Evolutionary conservation across 148 eudicot species (phyloP).

Genomic region (Diospyros kaki): DNA sequence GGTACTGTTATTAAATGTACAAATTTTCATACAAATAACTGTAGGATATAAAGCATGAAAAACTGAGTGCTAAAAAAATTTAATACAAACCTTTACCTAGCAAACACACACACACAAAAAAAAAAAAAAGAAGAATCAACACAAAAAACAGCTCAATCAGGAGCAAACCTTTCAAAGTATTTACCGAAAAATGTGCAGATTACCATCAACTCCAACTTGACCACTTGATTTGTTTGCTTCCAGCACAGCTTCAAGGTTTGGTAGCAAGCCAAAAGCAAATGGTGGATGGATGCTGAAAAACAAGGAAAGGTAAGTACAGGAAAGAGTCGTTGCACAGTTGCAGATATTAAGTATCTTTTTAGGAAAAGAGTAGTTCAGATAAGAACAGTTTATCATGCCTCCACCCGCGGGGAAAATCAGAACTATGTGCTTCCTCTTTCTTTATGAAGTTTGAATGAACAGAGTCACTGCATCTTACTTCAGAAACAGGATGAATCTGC

Average conservation of each 20-base stretch:
- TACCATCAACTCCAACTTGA: constrained; percentile 47
- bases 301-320: constrained; percentile 10
- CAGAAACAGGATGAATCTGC: constrained; percentile 49
- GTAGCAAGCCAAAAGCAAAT: constrained; percentile 52
- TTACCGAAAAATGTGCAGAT: constrained; percentile 44
- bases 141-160: constrained; percentile 17
- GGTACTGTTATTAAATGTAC: neutral
- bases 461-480: constrained; percentile 41
- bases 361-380: constrained; percentile 1
- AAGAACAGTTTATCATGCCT: constrained; percentile 25
- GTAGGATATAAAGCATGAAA: neutral
- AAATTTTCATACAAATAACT: neutral
- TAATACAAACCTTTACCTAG: neutral
- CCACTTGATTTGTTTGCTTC: constrained; percentile 27
- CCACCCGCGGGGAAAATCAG: constrained; percentile 27
- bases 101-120: too few relatives aligned
- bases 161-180: constrained; percentile 33
- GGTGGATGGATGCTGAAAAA: constrained; percentile 50
- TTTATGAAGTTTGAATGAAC: constrained; percentile 38
- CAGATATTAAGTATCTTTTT: neutral
- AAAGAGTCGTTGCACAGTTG: neutral
- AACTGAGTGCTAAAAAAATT: neutral
- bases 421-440: constrained; percentile 33
- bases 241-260: constrained; percentile 36
- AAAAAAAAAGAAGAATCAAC: too few relatives aligned